Percentiles rank a stretch among this genome's conserved stretches.
phyloP scores from a whole-genome alignment of 1,139 yeast species.

The Pneumocystis jirovecii region DNA sequence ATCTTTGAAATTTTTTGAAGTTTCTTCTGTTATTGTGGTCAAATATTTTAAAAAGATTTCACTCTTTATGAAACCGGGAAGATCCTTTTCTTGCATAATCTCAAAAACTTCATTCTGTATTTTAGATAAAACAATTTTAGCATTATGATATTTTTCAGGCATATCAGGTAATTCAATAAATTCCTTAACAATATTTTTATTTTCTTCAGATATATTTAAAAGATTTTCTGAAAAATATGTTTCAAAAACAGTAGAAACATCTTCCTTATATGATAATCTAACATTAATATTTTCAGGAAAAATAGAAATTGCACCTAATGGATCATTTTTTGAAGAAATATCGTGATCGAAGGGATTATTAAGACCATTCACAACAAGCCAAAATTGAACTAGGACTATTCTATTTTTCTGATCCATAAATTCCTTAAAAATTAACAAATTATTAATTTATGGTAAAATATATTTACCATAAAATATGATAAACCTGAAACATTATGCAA shows the following conservation, averaged over 20 bases:
- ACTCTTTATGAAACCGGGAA: constrained; percentile 2
- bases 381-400: constrained; percentile 38
- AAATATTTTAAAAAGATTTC: constrained; percentile 6
- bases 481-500: constrained; percentile 35
- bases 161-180: constrained; percentile 17
- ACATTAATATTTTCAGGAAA: constrained; percentile 14
- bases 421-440: constrained; percentile 20
- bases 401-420: constrained; percentile 40
- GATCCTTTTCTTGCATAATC: constrained; percentile 2
- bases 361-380: constrained; percentile 52
- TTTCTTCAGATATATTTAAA: constrained; percentile 16
- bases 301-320: constrained; percentile 10
- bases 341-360: constrained; percentile 55
- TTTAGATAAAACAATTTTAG: background rate
- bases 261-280: constrained; percentile 18
- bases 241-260: constrained; percentile 30
- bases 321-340: constrained; percentile 17
- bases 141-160: constrained; percentile 4
- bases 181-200: constrained; percentile 17
- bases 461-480: constrained; percentile 30
- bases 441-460: background rate
- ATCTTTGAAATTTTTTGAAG: background rate
- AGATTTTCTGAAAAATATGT: constrained; percentile 27
- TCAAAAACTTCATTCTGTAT: constrained; percentile 3
- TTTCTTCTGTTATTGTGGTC: background rate